Percentiles rank a stretch among this genome's conserved stretches.
phyloP scores from a whole-genome alignment of 352 stramenopile genomes.

The Phytopythium oedochilum region DNA sequence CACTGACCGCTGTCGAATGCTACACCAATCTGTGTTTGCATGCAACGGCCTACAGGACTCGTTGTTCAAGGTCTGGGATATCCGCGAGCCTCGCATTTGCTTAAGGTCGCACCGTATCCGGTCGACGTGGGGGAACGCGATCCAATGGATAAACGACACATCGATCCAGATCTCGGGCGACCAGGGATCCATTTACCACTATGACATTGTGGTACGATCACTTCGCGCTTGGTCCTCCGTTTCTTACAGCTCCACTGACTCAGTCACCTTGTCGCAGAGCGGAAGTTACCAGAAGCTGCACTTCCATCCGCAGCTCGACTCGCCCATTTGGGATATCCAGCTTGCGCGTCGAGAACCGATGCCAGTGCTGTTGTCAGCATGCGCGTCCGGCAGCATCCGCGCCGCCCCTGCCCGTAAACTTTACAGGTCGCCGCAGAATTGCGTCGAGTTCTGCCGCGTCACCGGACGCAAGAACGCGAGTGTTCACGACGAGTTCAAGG shows the following conservation, averaged over 20 bases:
- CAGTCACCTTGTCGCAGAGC: constrained; percentile 25
- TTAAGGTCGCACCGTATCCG: constrained; percentile 77
- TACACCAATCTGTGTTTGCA: not conserved
- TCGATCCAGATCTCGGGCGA: constrained; percentile 75
- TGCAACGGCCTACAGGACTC: constrained; percentile 43
- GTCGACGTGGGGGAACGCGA: constrained; percentile 69
- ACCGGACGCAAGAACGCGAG: constrained; percentile 42
- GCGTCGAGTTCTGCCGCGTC: constrained; percentile 66
- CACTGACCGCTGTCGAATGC: not conserved
- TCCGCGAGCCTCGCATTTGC: constrained; percentile 72
- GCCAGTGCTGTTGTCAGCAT: constrained; percentile 60
- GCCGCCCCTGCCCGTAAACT: constrained; percentile 59
- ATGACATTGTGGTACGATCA: constrained; percentile 66
- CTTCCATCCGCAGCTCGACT: constrained; percentile 81
- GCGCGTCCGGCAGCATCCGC: constrained; percentile 62
- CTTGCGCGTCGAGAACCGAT: constrained; percentile 38
- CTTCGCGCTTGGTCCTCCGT: not conserved
- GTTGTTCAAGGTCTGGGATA: constrained; percentile 81
- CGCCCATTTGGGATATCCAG: constrained; percentile 77
- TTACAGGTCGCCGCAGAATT: constrained; percentile 57
- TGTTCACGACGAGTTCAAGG: constrained; percentile 55
- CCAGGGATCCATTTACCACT: constrained; percentile 75
- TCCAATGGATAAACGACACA: constrained; percentile 77
- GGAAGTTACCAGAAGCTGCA: constrained; percentile 79
- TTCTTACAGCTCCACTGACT: not conserved